A percentile compares a stretch with the other conserved stretches of the same genome.
Conservation (phyloP, 2,329 filamentous ascomycete species). For the Aureobasidium mangrovei region DNA sequence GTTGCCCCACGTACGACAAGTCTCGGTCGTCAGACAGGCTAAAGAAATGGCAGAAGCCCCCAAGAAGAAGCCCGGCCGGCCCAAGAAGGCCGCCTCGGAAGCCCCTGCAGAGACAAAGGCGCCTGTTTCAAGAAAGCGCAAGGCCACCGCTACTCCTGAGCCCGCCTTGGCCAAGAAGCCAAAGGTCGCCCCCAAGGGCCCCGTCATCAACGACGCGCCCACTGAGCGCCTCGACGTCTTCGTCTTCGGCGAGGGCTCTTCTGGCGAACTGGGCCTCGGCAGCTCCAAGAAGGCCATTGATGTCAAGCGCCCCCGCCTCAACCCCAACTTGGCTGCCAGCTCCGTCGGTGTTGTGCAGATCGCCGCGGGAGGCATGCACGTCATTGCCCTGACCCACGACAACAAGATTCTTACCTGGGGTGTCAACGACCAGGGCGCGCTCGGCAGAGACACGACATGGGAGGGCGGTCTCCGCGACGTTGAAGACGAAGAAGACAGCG, state of each 20-base stretch:
- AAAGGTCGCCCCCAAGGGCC: constrained; percentile 19
- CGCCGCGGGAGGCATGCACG: constrained; percentile 76
- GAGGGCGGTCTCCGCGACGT: constrained; percentile 52
- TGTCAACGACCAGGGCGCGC: constrained; percentile 74
- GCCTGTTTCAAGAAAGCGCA: constrained; percentile 18
- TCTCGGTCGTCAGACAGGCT: constrained; percentile 6
- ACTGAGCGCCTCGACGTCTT: constrained; percentile 60
- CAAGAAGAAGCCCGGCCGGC: constrained; percentile 10
- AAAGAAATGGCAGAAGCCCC: constrained; percentile 16
- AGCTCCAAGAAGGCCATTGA: constrained; percentile 57
- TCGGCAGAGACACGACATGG: constrained; percentile 65
- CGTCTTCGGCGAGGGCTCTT: constrained; percentile 70
- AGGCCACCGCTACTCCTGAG: constrained; percentile 19
- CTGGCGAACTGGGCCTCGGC: constrained; percentile 76
- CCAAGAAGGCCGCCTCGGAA: constrained; percentile 7
- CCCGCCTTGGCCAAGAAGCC: constrained; percentile 20
- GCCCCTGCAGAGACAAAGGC: constrained; percentile 16
- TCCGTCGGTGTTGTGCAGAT: constrained; percentile 63
- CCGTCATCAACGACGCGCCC: constrained; percentile 55
- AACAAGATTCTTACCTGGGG: constrained; percentile 81
- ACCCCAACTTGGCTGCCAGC: constrained; percentile 48
- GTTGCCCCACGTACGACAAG: constrained; percentile 11
- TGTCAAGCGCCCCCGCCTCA: constrained; percentile 65
- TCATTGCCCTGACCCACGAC: constrained; percentile 64
- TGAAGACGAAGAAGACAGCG: constrained; percentile 47